These are phyloP conservation scores for Phytopythium aichiense DNA, from an alignment of 352 stramenopile species.

Conservation along the genomic window DNA sequence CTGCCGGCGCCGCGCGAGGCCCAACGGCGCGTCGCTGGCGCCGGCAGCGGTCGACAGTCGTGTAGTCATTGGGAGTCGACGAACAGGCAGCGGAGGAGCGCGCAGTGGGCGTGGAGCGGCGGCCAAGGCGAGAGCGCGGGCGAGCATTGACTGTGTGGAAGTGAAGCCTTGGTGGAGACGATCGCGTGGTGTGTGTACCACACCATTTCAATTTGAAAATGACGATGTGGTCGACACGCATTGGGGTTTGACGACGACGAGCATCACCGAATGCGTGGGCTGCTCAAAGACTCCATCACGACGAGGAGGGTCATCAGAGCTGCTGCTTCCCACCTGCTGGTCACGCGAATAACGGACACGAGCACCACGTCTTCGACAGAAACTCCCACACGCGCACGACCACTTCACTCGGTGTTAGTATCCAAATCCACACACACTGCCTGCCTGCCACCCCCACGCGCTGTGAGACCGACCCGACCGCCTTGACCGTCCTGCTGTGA, in stretches of 20 bases:
- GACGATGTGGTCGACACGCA: too few species aligned
- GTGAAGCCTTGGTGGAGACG: too few species aligned
- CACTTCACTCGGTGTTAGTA: slow-evolving; percentile 6
- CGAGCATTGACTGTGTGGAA: background rate
- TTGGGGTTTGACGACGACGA: too few species aligned
- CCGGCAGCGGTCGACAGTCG: background rate
- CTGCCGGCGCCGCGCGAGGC: slow-evolving; percentile 39
- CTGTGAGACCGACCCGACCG: background rate
- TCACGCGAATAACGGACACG: too few species aligned
- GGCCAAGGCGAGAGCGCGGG: background rate
- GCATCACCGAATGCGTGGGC: too few species aligned
- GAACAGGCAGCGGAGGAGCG: background rate
- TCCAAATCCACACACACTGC: slow-evolving; percentile 13
- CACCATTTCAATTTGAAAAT: too few species aligned
- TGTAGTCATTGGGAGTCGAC: background rate
- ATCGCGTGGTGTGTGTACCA: too few species aligned
- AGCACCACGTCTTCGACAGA: too few species aligned
- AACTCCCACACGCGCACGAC: background rate
- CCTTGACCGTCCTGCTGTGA: background rate
- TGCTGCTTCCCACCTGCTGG: too few species aligned
- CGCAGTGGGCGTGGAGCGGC: background rate
- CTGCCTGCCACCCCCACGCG: slow-evolving; percentile 9
- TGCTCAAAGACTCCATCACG: too few species aligned
- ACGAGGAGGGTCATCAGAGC: too few species aligned
- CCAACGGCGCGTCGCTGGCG: background rate